These are phyloP conservation scores for Colletotrichum sp. DNA, from an alignment of 2,329 filamentous ascomycete species.

Conservation along the genomic window DNA sequence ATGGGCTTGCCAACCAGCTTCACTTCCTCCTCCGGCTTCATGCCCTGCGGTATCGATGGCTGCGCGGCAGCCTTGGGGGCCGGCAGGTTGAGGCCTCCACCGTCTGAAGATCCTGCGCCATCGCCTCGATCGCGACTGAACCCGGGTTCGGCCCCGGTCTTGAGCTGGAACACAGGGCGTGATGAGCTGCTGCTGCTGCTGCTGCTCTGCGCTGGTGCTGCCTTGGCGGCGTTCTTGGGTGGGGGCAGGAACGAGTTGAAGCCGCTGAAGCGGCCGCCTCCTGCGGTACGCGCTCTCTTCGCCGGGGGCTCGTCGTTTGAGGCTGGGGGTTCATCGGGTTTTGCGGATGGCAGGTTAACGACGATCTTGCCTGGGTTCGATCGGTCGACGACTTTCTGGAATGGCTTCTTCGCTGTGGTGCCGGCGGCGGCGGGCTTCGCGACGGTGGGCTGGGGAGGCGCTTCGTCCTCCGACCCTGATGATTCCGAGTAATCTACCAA, in stretches of 20 bases:
- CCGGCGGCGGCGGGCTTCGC: slow-evolving; percentile 33
- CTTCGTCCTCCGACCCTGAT: slow-evolving; percentile 64
- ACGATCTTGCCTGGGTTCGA: slow-evolving; percentile 84
- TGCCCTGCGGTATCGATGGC: slow-evolving; percentile 58
- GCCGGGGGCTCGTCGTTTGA: slow-evolving; percentile 63
- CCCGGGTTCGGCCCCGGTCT: slow-evolving; percentile 82
- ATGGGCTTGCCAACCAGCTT: slow-evolving; percentile 79
- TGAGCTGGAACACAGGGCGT: slow-evolving; percentile 62
- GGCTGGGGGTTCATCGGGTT: slow-evolving; percentile 34
- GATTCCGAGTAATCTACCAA: slow-evolving; percentile 87
- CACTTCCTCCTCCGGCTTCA: slow-evolving; percentile 66
- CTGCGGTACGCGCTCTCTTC: slow-evolving; percentile 68
- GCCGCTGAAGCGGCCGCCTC: slow-evolving; percentile 69
- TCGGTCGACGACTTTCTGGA: slow-evolving; percentile 83
- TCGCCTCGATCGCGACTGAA: slow-evolving; percentile 77
- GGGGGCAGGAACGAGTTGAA: slow-evolving; percentile 89
- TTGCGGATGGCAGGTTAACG: slow-evolving; percentile 72
- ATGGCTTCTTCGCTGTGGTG: slow-evolving; percentile 56
- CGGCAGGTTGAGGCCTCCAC: slow-evolving; percentile 37
- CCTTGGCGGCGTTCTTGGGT: slow-evolving; percentile 67
- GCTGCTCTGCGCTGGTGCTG: slow-evolving; percentile 34
- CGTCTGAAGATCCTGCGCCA: slow-evolving; percentile 26
- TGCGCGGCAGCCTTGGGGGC: slow-evolving; percentile 44
- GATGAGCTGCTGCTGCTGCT: slow-evolving; percentile 26
- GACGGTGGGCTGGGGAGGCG: slow-evolving; percentile 27